phyloP scores from a whole-genome alignment of 1,139 yeast species.

The Saccharomyces hybrid region DNA sequence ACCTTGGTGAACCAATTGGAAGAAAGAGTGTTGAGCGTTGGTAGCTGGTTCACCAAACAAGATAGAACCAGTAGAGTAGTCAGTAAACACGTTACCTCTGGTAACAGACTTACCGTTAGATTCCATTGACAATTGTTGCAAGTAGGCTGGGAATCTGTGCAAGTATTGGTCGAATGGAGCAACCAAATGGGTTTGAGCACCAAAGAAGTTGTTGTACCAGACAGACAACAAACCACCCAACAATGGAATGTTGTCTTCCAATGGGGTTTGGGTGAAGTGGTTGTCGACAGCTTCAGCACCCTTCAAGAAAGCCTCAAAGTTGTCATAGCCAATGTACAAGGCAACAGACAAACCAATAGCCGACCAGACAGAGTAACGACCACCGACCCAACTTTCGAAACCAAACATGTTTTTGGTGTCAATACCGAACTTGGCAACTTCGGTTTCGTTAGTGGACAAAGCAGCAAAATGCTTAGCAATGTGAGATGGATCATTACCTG shows the following conservation, averaged over 20 bases:
- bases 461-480: conserved; percentile 98
- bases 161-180: conserved; percentile 98
- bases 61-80: conserved; percentile 92
- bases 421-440: conserved; percentile 89
- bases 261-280: conserved; percentile 77
- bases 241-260: conserved; percentile 86
- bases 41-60: conserved; percentile 98
- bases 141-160: conserved; percentile 98
- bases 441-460: conserved; percentile 83
- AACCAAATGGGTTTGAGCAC: conserved; percentile 96
- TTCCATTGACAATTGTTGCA: conserved; percentile 98
- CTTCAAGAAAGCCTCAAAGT: conserved; percentile 81
- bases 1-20: conserved; percentile 99
- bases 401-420: conserved; percentile 98
- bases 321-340: conserved; percentile 88
- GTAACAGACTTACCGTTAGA: conserved; percentile 97
- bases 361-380: conserved; percentile 98
- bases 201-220: conserved; percentile 97
- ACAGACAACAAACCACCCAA: conserved; percentile 89
- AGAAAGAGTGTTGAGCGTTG: conserved; percentile 97
- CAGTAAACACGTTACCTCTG: conserved; percentile 81
- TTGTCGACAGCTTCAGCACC: conserved; percentile 97
- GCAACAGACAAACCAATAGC: conserved; percentile 96
- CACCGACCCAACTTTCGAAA: conserved; percentile 98
- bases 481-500: conserved; percentile 49